Percentiles rank a stretch among this genome's conserved stretches.
These are phyloP conservation scores for Cornus controversa DNA, from an alignment of 148 eudicot species.

Conservation along the genomic window DNA sequence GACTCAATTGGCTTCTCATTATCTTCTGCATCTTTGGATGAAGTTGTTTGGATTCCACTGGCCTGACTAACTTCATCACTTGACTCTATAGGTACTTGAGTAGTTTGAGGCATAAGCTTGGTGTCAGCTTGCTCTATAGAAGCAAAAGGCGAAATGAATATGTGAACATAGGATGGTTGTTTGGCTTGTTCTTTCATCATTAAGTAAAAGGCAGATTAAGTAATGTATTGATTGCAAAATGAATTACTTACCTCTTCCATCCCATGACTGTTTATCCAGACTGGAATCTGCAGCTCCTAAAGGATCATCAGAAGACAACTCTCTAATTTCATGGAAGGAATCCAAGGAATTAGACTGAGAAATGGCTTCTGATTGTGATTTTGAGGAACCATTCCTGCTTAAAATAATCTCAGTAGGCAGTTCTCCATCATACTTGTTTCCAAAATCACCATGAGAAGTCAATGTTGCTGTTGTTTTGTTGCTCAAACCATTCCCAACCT, in stretches of 20 bases:
- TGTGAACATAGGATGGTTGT: not conserved
- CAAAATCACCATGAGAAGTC: not conserved
- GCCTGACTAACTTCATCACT: not conserved
- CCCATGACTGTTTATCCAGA: not conserved
- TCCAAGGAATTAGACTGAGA: not conserved
- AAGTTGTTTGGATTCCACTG: not conserved
- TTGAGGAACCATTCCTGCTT: conserved; percentile 11
- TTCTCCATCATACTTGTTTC: not conserved
- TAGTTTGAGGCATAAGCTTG: conserved; percentile 8
- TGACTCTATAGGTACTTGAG: conserved; percentile 1
- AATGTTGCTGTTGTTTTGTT: too few species aligned
- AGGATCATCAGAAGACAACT: conserved; percentile 2
- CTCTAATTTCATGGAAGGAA: conserved; percentile 13
- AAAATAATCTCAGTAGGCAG: not conserved
- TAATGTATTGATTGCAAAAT: not conserved
- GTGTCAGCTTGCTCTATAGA: conserved; percentile 4
- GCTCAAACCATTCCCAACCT: conserved; percentile 5
- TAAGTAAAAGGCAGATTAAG: not conserved
- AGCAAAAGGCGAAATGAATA: not conserved
- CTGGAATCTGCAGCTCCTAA: not conserved
- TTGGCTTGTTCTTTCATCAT: not conserved
- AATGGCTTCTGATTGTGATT: conserved; percentile 18
- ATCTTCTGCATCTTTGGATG: not conserved
- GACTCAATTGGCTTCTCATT: not conserved
- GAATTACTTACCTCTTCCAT: conserved; percentile 21